A percentile compares a stretch with the other conserved stretches of the same genome.
Evolutionary conservation across 495 filamentous ascomycete species (phyloP).

Genomic region (Daldinia bambusicola): DNA sequence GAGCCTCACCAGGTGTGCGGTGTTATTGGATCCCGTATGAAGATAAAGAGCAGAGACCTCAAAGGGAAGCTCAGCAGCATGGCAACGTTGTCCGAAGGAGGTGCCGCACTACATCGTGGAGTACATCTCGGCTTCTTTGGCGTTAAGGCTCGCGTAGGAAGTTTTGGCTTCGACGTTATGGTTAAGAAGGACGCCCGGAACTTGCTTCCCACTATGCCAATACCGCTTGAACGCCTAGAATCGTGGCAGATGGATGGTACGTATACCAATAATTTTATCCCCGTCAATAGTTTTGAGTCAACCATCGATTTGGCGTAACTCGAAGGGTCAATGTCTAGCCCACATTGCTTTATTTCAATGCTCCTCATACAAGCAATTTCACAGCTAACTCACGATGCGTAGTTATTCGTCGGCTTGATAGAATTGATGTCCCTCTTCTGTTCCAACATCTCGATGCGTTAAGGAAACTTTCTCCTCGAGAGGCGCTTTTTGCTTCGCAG

Average conservation of each 20-base stretch:
- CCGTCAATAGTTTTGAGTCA: background rate
- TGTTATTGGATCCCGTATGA: slow-evolving; percentile 74
- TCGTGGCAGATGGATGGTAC: slow-evolving; percentile 63
- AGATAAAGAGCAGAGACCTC: slow-evolving; percentile 68
- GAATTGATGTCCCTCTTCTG: slow-evolving; percentile 64
- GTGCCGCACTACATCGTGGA: slow-evolving; percentile 67
- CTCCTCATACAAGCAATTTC: background rate
- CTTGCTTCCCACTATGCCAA: slow-evolving; percentile 71
- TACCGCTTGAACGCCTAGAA: slow-evolving; percentile 67
- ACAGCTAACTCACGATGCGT: slow-evolving; percentile 16
- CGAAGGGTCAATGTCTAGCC: background rate
- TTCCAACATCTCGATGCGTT: slow-evolving; percentile 58
- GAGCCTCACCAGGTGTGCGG: slow-evolving; percentile 72
- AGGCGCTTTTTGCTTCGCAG: slow-evolving; percentile 51
- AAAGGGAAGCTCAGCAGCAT: slow-evolving; percentile 68
- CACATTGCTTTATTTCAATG: background rate
- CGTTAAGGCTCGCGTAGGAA: slow-evolving; percentile 70
- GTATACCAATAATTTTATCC: slow-evolving; percentile 41
- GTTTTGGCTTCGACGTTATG: slow-evolving; percentile 77
- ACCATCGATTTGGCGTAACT: background rate
- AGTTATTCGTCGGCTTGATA: slow-evolving; percentile 67
- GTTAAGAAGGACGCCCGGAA: slow-evolving; percentile 71
- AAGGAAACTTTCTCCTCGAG: slow-evolving; percentile 47
- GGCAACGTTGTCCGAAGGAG: slow-evolving; percentile 63
- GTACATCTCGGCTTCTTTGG: slow-evolving; percentile 82